These are phyloP conservation scores for Lentinula guzmanii DNA, from an alignment of 768 basidiomycete genomes.

Conservation along the genomic window DNA sequence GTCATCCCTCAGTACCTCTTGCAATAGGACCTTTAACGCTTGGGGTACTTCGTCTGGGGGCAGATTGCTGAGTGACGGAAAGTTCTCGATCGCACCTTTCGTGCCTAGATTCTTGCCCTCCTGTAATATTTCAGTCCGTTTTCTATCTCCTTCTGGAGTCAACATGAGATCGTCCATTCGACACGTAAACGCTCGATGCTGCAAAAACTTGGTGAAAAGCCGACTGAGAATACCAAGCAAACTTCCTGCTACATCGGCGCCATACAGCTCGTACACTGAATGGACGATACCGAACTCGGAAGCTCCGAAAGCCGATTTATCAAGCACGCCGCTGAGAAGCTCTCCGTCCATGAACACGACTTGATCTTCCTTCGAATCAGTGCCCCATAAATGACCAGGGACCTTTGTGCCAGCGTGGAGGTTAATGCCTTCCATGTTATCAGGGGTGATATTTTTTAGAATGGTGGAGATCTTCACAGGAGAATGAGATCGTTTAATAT, in stretches of 20 bases:
- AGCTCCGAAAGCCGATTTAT: conserved; percentile 97
- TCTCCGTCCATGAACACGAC: conserved; percentile 92
- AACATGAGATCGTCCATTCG: conserved; percentile 97
- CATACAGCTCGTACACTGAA: conserved; percentile 94
- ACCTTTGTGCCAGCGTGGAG: conserved; percentile 86
- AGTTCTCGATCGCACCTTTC: conserved; percentile 85
- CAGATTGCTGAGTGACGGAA: conserved; percentile 61
- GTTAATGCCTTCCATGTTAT: conserved; percentile 73
- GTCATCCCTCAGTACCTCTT: conserved; percentile 92
- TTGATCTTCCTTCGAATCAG: conserved; percentile 73
- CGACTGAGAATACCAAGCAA: conserved; percentile 91
- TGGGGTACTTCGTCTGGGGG: conserved; percentile 47
- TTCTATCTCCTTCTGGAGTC: conserved; percentile 72
- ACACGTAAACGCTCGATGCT: conserved; percentile 96
- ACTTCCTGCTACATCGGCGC: conserved; percentile 81
- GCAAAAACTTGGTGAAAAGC: conserved; percentile 94
- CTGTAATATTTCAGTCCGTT: conserved; percentile 61
- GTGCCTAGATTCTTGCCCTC: conserved; percentile 71
- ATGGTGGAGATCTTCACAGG: conserved; percentile 84
- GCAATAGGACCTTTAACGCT: conserved; percentile 63
- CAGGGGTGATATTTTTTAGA: conserved; percentile 85
- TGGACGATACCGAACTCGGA: conserved; percentile 95
- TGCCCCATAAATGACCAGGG: conserved; percentile 79
- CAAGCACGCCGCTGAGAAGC: conserved; percentile 87
- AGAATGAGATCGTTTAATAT: background rate